Base-by-base conservation (phyloP, 495 filamentous ascomycete genomes). In the Tuber brumale region DNA sequence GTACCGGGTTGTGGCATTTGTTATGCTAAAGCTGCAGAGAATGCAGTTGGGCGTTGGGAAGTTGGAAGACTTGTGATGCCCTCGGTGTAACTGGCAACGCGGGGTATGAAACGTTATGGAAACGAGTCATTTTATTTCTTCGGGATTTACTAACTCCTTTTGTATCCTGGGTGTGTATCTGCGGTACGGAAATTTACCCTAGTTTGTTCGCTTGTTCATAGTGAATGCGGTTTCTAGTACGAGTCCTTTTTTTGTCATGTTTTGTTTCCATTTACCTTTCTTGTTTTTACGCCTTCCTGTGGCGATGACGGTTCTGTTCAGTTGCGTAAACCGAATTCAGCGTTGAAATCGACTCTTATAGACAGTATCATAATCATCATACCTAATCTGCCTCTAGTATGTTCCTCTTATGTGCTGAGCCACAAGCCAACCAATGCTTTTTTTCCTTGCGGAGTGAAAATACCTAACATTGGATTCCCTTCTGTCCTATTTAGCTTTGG, bases 1-100 rank as follows among this genome's bases (percentile, higher is more conserved):
- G 45, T 94, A 94, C 84, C 86, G 91, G 70, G 7, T 90, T 12
- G 75, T 92, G 37, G 91, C 91, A 10, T 93, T 90, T 84, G 81
- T 84, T 3, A 81, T 92, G 31, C 80, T 93, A 73, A 88, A 89
- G 79, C 79, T 85, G 45, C 87, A 82, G 75, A 79, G 79, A 57
- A 75, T 78, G 72, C 82, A 83, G 76, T 76, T 80, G 57, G 81
- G 77, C 35, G 23, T 78, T 51, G 43, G 74, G 27, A 41, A 72
- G 70, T 71, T 72, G 72, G 48, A 80, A n/a, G 73, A 16, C 12
- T 6, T 18, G 3, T 66, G 31, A 66, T 66, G n/a, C 27, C n/a
- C 6, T n/a, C 23, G n/a, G 51, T n/a, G 48, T n/a, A 9, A 27
- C 5, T 61, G n/a, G 51, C 23, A 5, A 3, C 9, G 3, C 9